Evolutionary conservation across 805 yeast genomes (phyloP).

Genomic region (Ascoidea tarda): DNA sequence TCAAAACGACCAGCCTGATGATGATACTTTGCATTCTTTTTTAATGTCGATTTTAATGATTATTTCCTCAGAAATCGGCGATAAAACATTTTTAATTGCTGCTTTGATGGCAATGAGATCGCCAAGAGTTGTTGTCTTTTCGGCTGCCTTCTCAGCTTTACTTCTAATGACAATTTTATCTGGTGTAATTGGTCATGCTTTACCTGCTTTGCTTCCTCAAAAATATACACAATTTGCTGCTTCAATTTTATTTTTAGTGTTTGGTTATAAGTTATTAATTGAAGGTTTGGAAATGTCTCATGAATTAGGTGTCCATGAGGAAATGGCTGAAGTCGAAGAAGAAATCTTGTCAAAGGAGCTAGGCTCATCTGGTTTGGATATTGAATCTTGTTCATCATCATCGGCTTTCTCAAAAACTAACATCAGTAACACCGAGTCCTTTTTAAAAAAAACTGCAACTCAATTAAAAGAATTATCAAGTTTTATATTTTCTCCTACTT

Average conservation of each 20-base stretch:
- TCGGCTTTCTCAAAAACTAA: conserved; percentile 6
- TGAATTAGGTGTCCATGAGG: conserved; percentile 83
- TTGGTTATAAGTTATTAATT: conserved; percentile 58
- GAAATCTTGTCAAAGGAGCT: conserved; percentile 61
- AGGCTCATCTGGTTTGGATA: conserved; percentile 31
- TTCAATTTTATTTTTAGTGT: conserved; percentile 63
- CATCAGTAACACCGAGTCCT: conserved; percentile 7
- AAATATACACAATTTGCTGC: conserved; percentile 74
- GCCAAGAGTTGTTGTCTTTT: conserved; percentile 70
- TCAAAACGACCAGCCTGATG: conserved; percentile 1
- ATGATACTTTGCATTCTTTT: conserved; percentile 34
- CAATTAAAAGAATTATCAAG: conserved; percentile 42
- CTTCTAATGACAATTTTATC: conserved; percentile 85
- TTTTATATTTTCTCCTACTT: conserved; percentile 67
- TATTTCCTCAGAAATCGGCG: conserved; percentile 91
- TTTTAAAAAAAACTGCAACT: conserved; percentile 11
- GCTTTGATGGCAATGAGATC: conserved; percentile 97
- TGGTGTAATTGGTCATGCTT: conserved; percentile 82
- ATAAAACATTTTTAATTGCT: conserved; percentile 91
- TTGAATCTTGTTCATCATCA: conserved; percentile 40
- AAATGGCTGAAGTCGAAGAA: conserved; percentile 92
- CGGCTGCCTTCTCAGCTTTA: conserved; percentile 75
- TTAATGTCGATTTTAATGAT: conserved; percentile 83
- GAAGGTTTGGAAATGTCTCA: conserved; percentile 81
- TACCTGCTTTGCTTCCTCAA: conserved; percentile 73